Evolutionary conservation across 1,139 yeast species (phyloP).

Genomic region (Candida gigantensis): DNA sequence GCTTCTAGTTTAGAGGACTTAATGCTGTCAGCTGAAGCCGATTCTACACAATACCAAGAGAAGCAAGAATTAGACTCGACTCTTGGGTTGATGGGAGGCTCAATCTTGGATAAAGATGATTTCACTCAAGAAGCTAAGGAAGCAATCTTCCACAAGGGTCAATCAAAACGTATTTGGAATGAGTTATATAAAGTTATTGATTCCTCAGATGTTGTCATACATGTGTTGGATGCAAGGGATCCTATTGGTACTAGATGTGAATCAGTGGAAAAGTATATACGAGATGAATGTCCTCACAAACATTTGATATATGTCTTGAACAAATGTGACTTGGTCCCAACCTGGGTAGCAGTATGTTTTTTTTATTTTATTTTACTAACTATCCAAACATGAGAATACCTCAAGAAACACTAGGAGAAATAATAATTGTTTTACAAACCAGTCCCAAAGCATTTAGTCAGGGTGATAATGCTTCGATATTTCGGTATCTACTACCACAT

Average conservation of each 20-base stretch:
- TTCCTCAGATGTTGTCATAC: constrained; percentile 93
- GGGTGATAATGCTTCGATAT: constrained; percentile 49
- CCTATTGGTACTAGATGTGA: constrained; percentile 95
- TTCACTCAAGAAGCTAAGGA: constrained; percentile 91
- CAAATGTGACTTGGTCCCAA: constrained; percentile 97
- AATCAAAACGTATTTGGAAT: constrained; percentile 98
- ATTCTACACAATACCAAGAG: constrained; percentile 65
- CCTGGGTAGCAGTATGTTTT: constrained; percentile 98
- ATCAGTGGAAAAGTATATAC: constrained; percentile 89
- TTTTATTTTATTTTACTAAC: constrained; percentile 10
- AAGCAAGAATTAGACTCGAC: constrained; percentile 73
- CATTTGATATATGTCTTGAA: constrained; percentile 92
- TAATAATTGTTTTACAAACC: no score
- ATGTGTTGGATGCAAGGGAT: constrained; percentile 95
- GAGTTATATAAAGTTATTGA: constrained; percentile 95
- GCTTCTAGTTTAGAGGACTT: constrained; percentile 80
- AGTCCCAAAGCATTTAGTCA: constrained; percentile 67
- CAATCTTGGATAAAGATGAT: constrained; percentile 68
- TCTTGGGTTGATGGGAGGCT: constrained; percentile 77
- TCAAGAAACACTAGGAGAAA: no score
- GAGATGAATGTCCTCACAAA: constrained; percentile 93
- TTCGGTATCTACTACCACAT: constrained; percentile 26
- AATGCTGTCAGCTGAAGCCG: constrained; percentile 61
- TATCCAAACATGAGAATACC: no score
- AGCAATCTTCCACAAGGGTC: constrained; percentile 94